phyloP scores from a whole-genome alignment of 306 rosid species.

The Oemleria cerasiformis region DNA sequence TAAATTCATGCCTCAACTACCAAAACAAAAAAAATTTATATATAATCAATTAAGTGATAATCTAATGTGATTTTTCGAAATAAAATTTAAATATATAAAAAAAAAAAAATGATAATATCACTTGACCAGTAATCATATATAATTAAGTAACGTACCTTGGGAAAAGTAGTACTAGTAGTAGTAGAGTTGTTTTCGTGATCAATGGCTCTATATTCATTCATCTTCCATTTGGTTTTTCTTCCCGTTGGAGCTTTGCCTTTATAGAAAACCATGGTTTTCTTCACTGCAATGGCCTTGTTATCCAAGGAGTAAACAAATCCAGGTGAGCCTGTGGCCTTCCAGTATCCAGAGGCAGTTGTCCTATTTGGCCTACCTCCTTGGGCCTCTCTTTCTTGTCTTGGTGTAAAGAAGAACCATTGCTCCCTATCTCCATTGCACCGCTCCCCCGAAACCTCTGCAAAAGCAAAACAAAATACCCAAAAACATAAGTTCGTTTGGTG shows the following conservation, averaged over 20 bases:
- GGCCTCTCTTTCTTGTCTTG: conserved; percentile 69
- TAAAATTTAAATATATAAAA: no score
- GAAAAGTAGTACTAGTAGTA: conserved; percentile 6
- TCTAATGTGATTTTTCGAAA: no score
- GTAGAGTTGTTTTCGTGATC: conserved; percentile 22
- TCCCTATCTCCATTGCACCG: conserved; percentile 63
- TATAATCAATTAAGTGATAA: not conserved
- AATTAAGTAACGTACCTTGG: conserved; percentile 32
- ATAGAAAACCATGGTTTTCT: conserved; percentile 87
- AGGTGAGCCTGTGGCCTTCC: conserved; percentile 94
- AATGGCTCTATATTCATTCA: conserved; percentile 86
- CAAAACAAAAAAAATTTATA: not conserved
- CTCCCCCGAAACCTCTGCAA: conserved; percentile 65
- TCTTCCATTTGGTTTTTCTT: conserved; percentile 84
- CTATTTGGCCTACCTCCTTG: conserved; percentile 80
- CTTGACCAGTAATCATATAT: not conserved
- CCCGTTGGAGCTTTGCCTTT: conserved; percentile 80
- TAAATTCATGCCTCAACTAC: conserved; percentile 78
- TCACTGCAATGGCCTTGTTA: conserved; percentile 57
- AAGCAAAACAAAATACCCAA: not conserved
- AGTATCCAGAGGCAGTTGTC: conserved; percentile 70
- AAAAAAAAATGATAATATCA: no score
- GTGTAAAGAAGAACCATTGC: conserved; percentile 90
- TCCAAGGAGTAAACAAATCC: conserved; percentile 70
- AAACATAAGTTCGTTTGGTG: no score